Base-by-base conservation (phyloP, 768 basidiomycete genomes). In the Boletus tylopilopsis region DNA sequence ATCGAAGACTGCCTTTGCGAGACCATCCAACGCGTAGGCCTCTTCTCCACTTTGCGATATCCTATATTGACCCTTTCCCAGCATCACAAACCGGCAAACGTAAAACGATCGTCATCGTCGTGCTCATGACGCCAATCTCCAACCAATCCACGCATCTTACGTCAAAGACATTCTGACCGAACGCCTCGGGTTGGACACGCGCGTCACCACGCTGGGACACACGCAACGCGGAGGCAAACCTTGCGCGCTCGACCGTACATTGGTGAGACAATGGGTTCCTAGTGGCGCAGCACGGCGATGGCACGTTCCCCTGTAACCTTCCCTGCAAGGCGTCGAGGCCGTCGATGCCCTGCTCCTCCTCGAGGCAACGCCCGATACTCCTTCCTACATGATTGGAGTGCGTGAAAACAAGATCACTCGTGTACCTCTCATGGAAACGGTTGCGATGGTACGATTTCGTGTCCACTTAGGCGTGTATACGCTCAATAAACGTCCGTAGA, bases 51-150 rank as follows among this genome's bases (percentile, higher is more conserved):
- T 22, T 6, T 23, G 35, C 12, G n/a, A n/a, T n/a, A n/a, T 13
- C 24, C 29, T 23, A 19, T 7, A 47, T 47, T 50, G 34, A 58
- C 21, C 7, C 42, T 38, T 39, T 45, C 25, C 21, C 55, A 98
- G 93, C 94, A 98, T 68, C 88, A 96, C 73, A 80, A 56, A 73
- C 87, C 21, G 96, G 96, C 30, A 98, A 98, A 73, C 85, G 96
- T 58, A 96, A 95, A 73, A 97, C 94, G 2, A 95, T 99, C 56
- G 93, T 99, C 50, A 96, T 99, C 55, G 87, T 98, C 35, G 95
- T 21, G 95, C 96, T 10, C 83, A 88, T 40, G 95, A 98, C 67
- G 72, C 76, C 42, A 75, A 88, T 60, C 80, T 98, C 38, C 84
- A 95, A 24, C 93, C 93, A n/a, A 97, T 99, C 64, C 84, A 78